These are phyloP conservation scores for Nepenthes mirabilis DNA, from an alignment of 148 eudicot species.

Conservation along the genomic window DNA sequence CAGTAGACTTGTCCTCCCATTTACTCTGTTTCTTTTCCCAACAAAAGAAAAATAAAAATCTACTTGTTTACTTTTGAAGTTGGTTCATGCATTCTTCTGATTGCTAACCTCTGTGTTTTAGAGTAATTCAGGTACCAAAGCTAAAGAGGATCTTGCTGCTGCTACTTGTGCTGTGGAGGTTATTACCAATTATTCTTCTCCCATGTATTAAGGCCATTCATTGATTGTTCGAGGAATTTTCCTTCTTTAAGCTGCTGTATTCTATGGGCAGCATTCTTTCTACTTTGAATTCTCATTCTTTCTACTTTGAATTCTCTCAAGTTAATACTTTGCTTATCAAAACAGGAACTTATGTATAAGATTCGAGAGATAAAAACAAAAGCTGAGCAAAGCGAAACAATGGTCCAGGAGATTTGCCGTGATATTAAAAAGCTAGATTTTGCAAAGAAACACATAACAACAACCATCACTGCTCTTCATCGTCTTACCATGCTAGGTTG, in stretches of 20 bases:
- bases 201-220: no score
- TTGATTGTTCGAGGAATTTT: no score
- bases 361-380: constrained; percentile 90
- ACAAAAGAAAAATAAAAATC: neutral
- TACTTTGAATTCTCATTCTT: constrained; percentile 3
- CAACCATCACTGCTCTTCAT: constrained; percentile 95
- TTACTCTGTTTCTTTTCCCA: no score
- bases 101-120: constrained; percentile 31
- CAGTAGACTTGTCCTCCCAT: no score
- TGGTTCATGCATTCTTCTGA: constrained; percentile 2
- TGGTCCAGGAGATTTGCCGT: constrained; percentile 99
- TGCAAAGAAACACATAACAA: constrained; percentile 95
- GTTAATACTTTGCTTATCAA: constrained; percentile 1
- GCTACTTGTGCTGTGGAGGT: constrained; percentile 98
- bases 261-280: neutral
- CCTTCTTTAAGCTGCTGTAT: neutral
- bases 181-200: constrained; percentile 8
- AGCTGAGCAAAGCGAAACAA: constrained; percentile 97
- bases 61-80: neutral
- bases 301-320: constrained; percentile 3
- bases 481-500: constrained; percentile 98
- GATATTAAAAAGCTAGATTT: constrained; percentile 96
- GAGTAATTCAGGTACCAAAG: constrained; percentile 99
- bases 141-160: constrained; percentile 96
- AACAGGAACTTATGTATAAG: constrained; percentile 90